phyloP scores from a whole-genome alignment of 2,329 filamentous ascomycete genomes.

The Truncatella angustata region DNA sequence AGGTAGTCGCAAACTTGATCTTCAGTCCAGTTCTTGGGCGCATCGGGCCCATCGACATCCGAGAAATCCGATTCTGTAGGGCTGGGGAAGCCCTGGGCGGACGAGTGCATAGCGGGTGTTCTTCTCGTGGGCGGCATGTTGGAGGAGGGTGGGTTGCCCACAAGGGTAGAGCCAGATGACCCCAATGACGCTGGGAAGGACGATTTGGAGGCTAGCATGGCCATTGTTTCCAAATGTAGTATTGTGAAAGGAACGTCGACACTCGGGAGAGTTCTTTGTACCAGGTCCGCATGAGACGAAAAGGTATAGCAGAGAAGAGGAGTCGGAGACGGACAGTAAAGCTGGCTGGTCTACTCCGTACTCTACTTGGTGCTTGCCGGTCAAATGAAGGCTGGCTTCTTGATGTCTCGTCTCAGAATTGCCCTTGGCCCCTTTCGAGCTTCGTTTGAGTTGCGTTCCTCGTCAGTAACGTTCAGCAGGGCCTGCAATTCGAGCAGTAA shows the following conservation, averaged over 20 bases:
- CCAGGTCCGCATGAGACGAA: conserved; percentile 19
- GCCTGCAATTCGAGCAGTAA: too few relatives aligned
- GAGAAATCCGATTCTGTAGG: conserved; percentile 94
- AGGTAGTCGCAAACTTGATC: conserved; percentile 90
- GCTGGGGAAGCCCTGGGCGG: conserved; percentile 66
- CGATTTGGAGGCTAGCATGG: conserved; percentile 76
- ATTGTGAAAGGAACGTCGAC: conserved; percentile 1
- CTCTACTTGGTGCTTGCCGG: too few relatives aligned
- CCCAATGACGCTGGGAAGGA: conserved; percentile 61
- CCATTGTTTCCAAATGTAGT: conserved; percentile 48
- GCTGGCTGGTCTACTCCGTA: too few relatives aligned
- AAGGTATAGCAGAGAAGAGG: background rate
- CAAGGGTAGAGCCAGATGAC: conserved; percentile 41
- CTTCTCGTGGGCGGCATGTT: conserved; percentile 52
- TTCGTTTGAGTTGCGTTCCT: too few relatives aligned
- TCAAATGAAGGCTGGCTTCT: too few relatives aligned
- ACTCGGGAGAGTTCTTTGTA: conserved; percentile 4
- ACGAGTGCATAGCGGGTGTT: conserved; percentile 44
- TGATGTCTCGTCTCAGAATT: too few relatives aligned
- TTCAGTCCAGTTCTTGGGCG: conserved; percentile 86
- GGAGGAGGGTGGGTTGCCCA: conserved; percentile 46
- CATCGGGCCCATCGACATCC: conserved; percentile 73
- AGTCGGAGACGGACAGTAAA: too few relatives aligned
- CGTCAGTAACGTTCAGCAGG: too few relatives aligned
- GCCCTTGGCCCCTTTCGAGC: too few relatives aligned